Base-by-base conservation (phyloP, 2,329 filamentous ascomycete species). In the Calonectria crousiana region DNA sequence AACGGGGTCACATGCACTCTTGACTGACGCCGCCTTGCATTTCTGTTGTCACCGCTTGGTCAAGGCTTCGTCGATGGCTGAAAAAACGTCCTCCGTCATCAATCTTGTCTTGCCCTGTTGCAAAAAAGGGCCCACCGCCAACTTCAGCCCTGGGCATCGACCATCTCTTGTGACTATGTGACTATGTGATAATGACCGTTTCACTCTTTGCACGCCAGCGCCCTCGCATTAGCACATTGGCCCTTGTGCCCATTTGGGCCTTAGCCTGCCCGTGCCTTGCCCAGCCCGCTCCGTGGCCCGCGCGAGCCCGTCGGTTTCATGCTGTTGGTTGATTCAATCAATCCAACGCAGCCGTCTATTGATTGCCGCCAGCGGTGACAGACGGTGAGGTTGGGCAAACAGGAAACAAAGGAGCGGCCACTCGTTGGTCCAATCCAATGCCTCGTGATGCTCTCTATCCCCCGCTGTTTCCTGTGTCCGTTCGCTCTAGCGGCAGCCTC, bases 221-320 rank as follows among this genome's bases (percentile, higher is more conserved):
- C 60, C 72, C 71, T 75, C 56, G 75, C 77, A 77, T 77, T 69
- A 76, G 75, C 75, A 76, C 67, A 32, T n/a, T 67, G 38, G 62
- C 49, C 44, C 51, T 70, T 75, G 65, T 28, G n/a, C 77, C 77
- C 58, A 38, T 26, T 38, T 58, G 66, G 69, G 67, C 30, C 53
- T 51, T 69, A 70, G 75, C 68, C 64, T 60, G 58, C 74, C 52
- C 66, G 38, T 36, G 34, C 38, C 52, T 71, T 60, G 75, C 58
- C 60, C 69, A 78, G 72, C 68, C 71, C 30, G 69, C 65, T 51
- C 71, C 64, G 73, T 38, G 66, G 75, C 78, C 75, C 56, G 56
- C 56, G 56, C 56, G 74, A 74, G 78, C 71, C 67, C 72, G 78
- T 71, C 72, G 56, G 78, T 79, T 79, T 79, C 77, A 80, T 60